Evolutionary conservation across 2,329 filamentous ascomycete species (phyloP), one percentile per base, ranked within the genome.

Genomic region (Beauveria scarabaeidicola): DNA sequence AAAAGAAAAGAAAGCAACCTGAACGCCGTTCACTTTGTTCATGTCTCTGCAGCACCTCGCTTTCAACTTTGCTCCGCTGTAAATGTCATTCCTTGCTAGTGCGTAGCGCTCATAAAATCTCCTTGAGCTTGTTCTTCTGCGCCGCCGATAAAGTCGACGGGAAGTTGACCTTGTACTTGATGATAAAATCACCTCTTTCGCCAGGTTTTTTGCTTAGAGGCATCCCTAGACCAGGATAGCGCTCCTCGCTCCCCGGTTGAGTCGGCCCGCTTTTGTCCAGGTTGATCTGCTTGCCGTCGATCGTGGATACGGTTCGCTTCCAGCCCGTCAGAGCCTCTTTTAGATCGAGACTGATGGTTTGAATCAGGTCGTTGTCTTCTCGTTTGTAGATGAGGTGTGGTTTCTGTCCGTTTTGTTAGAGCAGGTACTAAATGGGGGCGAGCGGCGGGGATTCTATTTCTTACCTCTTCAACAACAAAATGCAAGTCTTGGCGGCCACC

Each of bases 321-420:
- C 94, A 99, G 61, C 94, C 94, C 0, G 92, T 96, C 48, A 99
- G 77, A 1, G 94, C 91, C 75, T 99, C 94, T 74, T 97, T 97
- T 51, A 99, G 84, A 29, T 88, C 85, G 56, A 99, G 81, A 8
- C 92, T 88, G 65, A 97, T 80, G 1, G 80, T 88, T 68, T 89
- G 85, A 61, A 89, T 78, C 50, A 99, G 78, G 66, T 97, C 89
- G 74, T 97, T 93, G 65, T 91, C 91, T 61, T 95, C 89, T 62
- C 94, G 90, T 61, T 82, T 87, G 76, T 90, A 96, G 47, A 91
- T 81, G 1, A 90, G 83, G 68, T 99, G 91, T 40, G 86, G 80
- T 87, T 96, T 96, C 90, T 96, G 11, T 17, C 1, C 66, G 64
- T 55, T 25, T 63, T 65, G 76, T 83, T 75, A 81, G 78, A 63